Evolutionary conservation across 31 red algal species (phyloP), one percentile per base, ranked within the genome.

Genomic region (Porphyra umbilicalis): DNA sequence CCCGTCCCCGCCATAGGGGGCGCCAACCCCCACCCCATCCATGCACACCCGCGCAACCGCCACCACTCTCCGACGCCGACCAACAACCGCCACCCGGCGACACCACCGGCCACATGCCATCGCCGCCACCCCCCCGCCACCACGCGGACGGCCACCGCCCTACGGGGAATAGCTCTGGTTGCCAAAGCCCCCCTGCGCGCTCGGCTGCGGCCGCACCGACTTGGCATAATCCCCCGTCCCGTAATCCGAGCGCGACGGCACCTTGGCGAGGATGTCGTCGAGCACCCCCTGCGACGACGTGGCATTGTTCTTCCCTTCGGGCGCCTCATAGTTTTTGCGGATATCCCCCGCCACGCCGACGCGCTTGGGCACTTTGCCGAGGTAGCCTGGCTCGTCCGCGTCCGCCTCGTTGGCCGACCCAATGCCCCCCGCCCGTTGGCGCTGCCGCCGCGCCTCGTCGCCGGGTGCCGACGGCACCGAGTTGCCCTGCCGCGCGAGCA

Each of bases 401-500:
- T 71, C 57, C 57, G 57, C 57, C 57, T 71, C 57, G 57, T 71
- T 71, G 20, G 57, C 57, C 6, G 25, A 18, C 57, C 30, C 25
- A 18, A 71, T 18, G 57, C 57, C 57, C 1, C 20, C 57, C 57
- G 57, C 57, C 13, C 57, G 57, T 29, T 71, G 57, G 25, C 57
- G 57, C 57, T 71, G 57, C 20, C 57, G 57, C 57, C 57, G 57
- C 57, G 57, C 57, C 57, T 83, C 81, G 25, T 39, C 81, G 44
- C 39, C 44, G 0, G 81, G 46, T 29, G 34, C n/a, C 9, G 39
- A 2, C 6, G 81, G 81, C 46, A 71, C 67, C 81, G 81, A 83
- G 81, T 39, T 83, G 39, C 81, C 81, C 81, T 83, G 81, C 6
- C 81, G 81, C 46, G 81, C 81, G 15, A 83, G 81, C n/a, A 83